phyloP scores from a whole-genome alignment of 78 protist species.

The Tieghemostelium lacteum region DNA sequence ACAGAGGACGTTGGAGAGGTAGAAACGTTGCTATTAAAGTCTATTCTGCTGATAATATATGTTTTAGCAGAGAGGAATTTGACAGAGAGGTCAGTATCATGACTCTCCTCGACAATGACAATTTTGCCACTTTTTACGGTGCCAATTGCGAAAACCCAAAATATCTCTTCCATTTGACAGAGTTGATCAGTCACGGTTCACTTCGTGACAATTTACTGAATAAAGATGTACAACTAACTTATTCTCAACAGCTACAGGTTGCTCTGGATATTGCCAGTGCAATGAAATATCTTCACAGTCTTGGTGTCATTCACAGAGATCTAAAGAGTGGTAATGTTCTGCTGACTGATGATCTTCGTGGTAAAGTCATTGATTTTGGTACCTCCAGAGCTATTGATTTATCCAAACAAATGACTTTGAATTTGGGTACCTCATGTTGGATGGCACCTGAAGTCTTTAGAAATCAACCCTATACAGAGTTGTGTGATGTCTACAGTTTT shows the following conservation, averaged over 20 bases:
- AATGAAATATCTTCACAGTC: constrained; percentile 74
- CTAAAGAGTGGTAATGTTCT: constrained; percentile 71
- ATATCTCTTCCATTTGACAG: constrained; percentile 44
- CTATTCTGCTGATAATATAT: constrained; percentile 42
- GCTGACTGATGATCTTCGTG: constrained; percentile 47
- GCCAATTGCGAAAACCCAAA: constrained; percentile 61
- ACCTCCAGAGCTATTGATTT: constrained; percentile 45
- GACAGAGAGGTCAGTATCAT: constrained; percentile 72
- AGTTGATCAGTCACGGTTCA: constrained; percentile 39
- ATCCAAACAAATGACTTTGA: constrained; percentile 58
- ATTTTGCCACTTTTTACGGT: constrained; percentile 66
- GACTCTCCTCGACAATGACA: constrained; percentile 59
- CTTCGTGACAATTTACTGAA: constrained; percentile 45
- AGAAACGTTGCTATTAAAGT: constrained; percentile 80
- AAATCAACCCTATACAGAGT: constrained; percentile 67
- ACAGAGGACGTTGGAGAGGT: constrained; percentile 50
- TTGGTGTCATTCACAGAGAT: constrained; percentile 75
- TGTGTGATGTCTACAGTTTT: constrained; percentile 72
- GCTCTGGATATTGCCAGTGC: constrained; percentile 72
- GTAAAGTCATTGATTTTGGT: constrained; percentile 80
- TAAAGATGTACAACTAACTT: constrained; percentile 13
- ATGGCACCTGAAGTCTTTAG: constrained; percentile 81
- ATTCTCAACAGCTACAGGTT: constrained; percentile 31
- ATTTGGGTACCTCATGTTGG: constrained; percentile 51
- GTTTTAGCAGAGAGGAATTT: constrained; percentile 64